Percentiles rank a stretch among this genome's conserved stretches.
phyloP scores from a whole-genome alignment of 2,329 filamentous ascomycete species.

The Metarhizium robertsii region DNA sequence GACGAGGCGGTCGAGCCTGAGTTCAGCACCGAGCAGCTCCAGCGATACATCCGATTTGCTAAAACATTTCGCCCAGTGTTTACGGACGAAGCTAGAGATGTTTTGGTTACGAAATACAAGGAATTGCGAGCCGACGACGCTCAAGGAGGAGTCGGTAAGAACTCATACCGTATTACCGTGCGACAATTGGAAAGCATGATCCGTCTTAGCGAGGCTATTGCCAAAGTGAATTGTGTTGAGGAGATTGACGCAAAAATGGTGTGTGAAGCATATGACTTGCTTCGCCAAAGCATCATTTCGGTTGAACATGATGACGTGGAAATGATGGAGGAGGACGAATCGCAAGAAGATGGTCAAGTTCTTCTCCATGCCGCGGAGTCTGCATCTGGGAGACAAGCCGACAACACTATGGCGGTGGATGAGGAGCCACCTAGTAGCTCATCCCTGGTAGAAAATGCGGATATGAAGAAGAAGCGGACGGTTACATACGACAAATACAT shows the following conservation, averaged over 20 bases:
- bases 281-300: conserved; percentile 91
- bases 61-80: conserved; percentile 91
- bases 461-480: conserved; percentile 57
- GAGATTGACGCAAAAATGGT: conserved; percentile 82
- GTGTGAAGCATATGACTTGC: conserved; percentile 80
- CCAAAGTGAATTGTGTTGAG: conserved; percentile 92
- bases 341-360: conserved; percentile 34
- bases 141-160: conserved; percentile 85
- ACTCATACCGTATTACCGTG: conserved; percentile 96
- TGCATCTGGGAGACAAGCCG: conserved; percentile 34
- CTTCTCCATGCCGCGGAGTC: conserved; percentile 30
- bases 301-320: conserved; percentile 98
- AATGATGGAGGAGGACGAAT: conserved; percentile 66
- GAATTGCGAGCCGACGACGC: conserved; percentile 88
- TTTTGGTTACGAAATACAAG: conserved; percentile 89
- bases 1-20: conserved; percentile 88
- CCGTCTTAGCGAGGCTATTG: conserved; percentile 91
- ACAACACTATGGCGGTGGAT: conserved; percentile 31
- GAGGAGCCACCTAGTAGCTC: conserved; percentile 13
- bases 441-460: conserved; percentile 11
- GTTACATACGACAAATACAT: conserved; percentile 96
- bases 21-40: conserved; percentile 91
- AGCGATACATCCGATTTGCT: conserved; percentile 95
- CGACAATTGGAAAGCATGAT: conserved; percentile 95
- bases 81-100: conserved; percentile 72